Evolutionary conservation across 331 rosid species (phyloP).

Genomic region (Telfairia occidentalis): DNA sequence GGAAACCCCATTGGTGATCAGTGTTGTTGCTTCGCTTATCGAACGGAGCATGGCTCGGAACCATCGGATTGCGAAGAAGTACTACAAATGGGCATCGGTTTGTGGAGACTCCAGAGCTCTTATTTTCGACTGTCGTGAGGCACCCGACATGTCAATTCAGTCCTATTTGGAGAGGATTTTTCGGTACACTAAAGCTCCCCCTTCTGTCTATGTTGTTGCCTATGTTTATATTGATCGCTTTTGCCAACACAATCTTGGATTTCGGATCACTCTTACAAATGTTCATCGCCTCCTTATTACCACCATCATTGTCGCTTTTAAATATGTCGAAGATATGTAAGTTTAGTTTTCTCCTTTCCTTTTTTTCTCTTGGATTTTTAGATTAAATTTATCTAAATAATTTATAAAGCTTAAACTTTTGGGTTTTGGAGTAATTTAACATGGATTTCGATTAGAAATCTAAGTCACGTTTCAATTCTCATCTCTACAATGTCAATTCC

Average conservation of each 20-base stretch:
- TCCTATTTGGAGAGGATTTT: constrained; percentile 70
- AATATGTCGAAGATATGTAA: constrained; percentile 80
- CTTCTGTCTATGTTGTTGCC: constrained; percentile 74
- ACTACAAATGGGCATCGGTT: constrained; percentile 25
- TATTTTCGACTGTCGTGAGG: constrained; percentile 51
- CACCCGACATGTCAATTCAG: constrained; percentile 67
- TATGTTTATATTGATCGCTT: constrained; percentile 78
- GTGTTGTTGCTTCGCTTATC: constrained; percentile 60
- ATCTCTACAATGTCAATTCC: too few relatives aligned
- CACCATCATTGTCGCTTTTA: constrained; percentile 83
- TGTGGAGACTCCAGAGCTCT: constrained; percentile 22
- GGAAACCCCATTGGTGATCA: constrained; percentile 52
- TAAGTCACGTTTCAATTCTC: too few relatives aligned
- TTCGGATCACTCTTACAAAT: constrained; percentile 48
- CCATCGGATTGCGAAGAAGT: constrained; percentile 48
- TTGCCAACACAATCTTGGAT: constrained; percentile 52
- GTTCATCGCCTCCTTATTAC: constrained; percentile 78
- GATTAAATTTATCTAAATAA: too few relatives aligned
- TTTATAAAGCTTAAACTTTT: too few relatives aligned
- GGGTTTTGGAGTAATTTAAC: too few relatives aligned
- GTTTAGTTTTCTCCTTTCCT: background rate
- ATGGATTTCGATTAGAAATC: too few relatives aligned
- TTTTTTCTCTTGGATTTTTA: background rate
- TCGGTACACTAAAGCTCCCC: constrained; percentile 70
- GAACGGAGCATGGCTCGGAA: constrained; percentile 73